These are phyloP conservation scores for Nepenthes gracilis DNA, from an alignment of 148 eudicot species.

Conservation along the genomic window DNA sequence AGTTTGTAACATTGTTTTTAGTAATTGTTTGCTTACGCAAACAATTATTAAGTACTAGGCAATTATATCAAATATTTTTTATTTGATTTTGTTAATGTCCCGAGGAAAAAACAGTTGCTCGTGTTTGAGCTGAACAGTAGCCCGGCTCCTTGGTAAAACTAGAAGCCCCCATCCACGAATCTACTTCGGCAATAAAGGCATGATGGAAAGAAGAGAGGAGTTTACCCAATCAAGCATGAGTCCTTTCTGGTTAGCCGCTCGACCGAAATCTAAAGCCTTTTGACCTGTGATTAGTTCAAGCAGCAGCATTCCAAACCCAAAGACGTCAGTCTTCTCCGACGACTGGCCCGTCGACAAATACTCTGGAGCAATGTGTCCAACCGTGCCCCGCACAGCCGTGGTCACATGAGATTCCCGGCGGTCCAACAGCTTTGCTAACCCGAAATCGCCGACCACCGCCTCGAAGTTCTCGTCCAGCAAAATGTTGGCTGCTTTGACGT, in stretches of 20 bases:
- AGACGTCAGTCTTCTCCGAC: slow-evolving; percentile 94
- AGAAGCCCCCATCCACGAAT: too few species aligned
- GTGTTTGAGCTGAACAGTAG: too few species aligned
- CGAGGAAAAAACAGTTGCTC: too few species aligned
- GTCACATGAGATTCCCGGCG: slow-evolving; percentile 84
- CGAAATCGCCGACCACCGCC: slow-evolving; percentile 97
- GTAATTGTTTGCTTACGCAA: too few species aligned
- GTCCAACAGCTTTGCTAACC: slow-evolving; percentile 85
- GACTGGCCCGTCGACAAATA: slow-evolving; percentile 86
- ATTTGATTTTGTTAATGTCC: too few species aligned
- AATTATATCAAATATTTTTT: too few species aligned
- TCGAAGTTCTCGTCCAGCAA: slow-evolving; percentile 86
- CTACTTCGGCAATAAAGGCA: not conserved
- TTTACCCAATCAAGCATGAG: slow-evolving; percentile 91
- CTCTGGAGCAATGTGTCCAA: slow-evolving; percentile 96
- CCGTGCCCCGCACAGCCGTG: slow-evolving; percentile 89
- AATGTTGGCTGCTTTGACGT: slow-evolving; percentile 93
- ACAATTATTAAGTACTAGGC: too few species aligned
- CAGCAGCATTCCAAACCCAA: slow-evolving; percentile 86
- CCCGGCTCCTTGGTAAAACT: too few species aligned
- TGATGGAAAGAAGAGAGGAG: not conserved
- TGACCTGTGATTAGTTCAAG: slow-evolving; percentile 89
- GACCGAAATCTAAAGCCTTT: slow-evolving; percentile 75
- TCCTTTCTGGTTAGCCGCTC: slow-evolving; percentile 70
- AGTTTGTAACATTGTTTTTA: too few species aligned